Conservation (phyloP, 768 basidiomycete species). For the Amanita rubescens region DNA sequence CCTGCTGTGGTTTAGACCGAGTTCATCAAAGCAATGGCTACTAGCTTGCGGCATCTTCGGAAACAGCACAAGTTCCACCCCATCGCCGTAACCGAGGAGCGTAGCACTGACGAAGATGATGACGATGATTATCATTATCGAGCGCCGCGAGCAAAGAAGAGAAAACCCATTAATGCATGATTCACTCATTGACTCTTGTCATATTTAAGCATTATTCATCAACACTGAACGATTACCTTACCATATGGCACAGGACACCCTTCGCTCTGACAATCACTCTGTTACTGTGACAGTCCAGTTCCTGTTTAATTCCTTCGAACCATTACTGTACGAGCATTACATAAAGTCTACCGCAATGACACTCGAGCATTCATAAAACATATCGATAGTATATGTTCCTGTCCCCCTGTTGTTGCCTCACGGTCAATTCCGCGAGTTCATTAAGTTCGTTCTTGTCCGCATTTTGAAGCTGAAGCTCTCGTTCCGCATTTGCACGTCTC, state of each 20-base stretch:
- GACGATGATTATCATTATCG: constrained; percentile 42
- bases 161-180: constrained; percentile 16
- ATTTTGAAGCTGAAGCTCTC: constrained; percentile 22
- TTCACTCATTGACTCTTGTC: neutral
- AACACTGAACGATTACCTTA: neutral
- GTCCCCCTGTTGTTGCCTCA: constrained; percentile 30
- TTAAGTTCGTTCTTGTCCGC: constrained; percentile 18
- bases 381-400: constrained; percentile 33
- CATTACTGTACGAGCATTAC: constrained; percentile 2
- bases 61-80: constrained; percentile 36
- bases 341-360: neutral
- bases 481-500: constrained; percentile 40
- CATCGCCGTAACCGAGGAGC: constrained; percentile 27
- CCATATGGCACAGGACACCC: neutral
- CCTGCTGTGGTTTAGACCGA: constrained; percentile 42
- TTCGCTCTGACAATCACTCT: constrained; percentile 2
- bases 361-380: constrained; percentile 21
- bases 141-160: constrained; percentile 25
- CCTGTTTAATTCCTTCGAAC: neutral
- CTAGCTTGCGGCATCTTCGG: constrained; percentile 53
- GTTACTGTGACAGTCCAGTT: neutral
- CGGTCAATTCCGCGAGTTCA: constrained; percentile 13
- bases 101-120: constrained; percentile 37
- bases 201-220: neutral
- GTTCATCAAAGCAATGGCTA: constrained; percentile 55